phyloP scores from a whole-genome alignment of 2,329 filamentous ascomycete species.

The Calcarisporium arbuscula region DNA sequence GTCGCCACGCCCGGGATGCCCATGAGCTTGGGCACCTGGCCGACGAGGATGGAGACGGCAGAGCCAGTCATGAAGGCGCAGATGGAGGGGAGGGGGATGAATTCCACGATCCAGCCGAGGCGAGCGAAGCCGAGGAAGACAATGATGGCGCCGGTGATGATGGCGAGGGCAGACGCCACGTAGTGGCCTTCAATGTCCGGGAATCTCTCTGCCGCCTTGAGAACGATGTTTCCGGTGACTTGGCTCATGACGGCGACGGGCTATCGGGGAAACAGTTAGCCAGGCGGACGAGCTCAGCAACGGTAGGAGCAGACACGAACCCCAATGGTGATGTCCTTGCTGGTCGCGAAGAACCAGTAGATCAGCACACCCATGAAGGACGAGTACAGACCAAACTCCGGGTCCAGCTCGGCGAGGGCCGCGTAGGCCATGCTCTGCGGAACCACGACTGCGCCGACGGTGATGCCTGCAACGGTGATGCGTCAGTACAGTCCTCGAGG shows the following conservation, averaged over 20 bases:
- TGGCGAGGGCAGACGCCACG: conserved; percentile 40
- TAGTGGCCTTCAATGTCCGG: conserved; percentile 34
- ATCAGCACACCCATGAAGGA: conserved; percentile 93
- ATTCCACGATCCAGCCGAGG: conserved; percentile 48
- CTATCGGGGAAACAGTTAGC: conserved; percentile 24
- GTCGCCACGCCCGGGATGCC: conserved; percentile 46
- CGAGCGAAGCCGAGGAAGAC: conserved; percentile 42
- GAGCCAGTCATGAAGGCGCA: conserved; percentile 50
- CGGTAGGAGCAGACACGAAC: conserved; percentile 27
- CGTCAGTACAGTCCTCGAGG: conserved; percentile 13
- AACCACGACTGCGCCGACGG: conserved; percentile 48
- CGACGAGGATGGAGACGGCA: conserved; percentile 42
- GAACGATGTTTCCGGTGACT: conserved; percentile 43
- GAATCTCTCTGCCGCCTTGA: conserved; percentile 27
- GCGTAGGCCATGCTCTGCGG: conserved; percentile 50
- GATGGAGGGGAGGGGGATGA: conserved; percentile 46
- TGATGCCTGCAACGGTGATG: conserved; percentile 24
- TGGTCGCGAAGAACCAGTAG: conserved; percentile 98
- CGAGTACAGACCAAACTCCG: conserved; percentile 52
- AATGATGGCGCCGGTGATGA: conserved; percentile 44
- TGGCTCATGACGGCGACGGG: conserved; percentile 49
- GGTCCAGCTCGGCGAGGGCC: conserved; percentile 37
- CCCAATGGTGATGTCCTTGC: conserved; percentile 83
- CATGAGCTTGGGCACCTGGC: conserved; percentile 44
- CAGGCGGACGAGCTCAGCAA: neutral